Evolutionary conservation across 2,329 filamentous ascomycete species (phyloP), one percentile per base, ranked within the genome.

Genomic region (Zalaria obscura): DNA sequence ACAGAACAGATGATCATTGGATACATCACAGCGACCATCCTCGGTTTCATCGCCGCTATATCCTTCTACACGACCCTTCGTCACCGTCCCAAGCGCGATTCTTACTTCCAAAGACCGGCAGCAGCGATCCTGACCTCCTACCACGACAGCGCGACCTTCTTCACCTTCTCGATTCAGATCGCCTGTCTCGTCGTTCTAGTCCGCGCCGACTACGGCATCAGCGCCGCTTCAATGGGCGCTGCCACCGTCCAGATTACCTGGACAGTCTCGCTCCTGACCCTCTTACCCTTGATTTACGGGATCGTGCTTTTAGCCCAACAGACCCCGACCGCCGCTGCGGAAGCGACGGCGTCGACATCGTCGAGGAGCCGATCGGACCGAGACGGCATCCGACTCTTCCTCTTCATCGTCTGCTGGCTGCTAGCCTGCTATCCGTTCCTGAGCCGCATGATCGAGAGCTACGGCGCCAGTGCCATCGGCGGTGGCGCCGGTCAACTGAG

Each of bases 91-190:
- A n/a, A n/a, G n/a, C n/a, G n/a, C n/a, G n/a, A n/a, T n/a, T n/a
- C n/a, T n/a, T n/a, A n/a, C n/a, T n/a, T n/a, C n/a, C n/a, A n/a
- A n/a, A n/a, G n/a, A n/a, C n/a, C n/a, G n/a, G 18, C 18, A 2
- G 18, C 18, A 18, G 18, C 18, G 18, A 18, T 36, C 7, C 11
- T 36, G 35, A 4, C 26, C 18, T 35, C 29, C 5, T 36, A 33
- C 26, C n/a, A 36, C 25, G 9, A 33, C 38, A n/a, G 6, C 35
- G 58, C 45, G 27, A 49, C 50, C 38, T 50, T 56, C 35, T 36
- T 36, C 11, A 7, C 35, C 7, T 18, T 36, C 8, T 36, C 35
- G 11, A 18, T 36, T 2, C 35, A 36, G 35, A 3, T 36, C 11
- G 35, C 35, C 11, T 7, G 8, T 36, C n/a, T 36, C 2, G 35